Conservation (phyloP, 768 basidiomycete genomes). For the Russula olivacea region DNA sequence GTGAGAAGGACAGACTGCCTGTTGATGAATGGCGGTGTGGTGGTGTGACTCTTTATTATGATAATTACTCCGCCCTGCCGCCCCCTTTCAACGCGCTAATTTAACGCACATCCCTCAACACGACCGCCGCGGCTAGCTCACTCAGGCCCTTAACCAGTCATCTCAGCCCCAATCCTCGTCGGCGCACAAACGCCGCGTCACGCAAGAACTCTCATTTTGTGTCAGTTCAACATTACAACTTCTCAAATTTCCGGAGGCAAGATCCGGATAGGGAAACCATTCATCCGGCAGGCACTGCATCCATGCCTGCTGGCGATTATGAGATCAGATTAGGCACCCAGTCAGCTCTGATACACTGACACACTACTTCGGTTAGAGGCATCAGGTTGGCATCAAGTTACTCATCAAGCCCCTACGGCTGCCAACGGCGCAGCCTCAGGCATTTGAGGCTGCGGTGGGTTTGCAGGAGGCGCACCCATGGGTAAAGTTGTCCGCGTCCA, state of each 20-base stretch:
- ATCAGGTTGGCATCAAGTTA: no score
- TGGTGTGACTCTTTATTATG: conserved; percentile 1
- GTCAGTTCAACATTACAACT: neutral
- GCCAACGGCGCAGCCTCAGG: conserved; percentile 27
- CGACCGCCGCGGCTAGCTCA: neutral
- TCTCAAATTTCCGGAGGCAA: neutral
- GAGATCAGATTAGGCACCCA: neutral
- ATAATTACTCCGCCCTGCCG: neutral
- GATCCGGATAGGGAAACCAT: neutral
- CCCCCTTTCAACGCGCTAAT: neutral
- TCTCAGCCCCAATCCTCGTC: conserved; percentile 2
- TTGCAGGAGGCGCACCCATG: conserved; percentile 56
- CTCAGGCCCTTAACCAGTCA: neutral
- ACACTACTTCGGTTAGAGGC: neutral
- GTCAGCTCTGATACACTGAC: neutral
- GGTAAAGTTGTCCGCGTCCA: conserved; percentile 70
- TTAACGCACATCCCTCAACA: neutral
- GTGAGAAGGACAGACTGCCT: conserved; percentile 1
- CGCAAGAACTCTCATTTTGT: conserved; percentile 12
- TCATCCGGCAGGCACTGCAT: conserved; percentile 1
- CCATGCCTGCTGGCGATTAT: neutral
- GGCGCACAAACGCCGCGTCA: conserved; percentile 7
- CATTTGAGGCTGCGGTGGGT: conserved; percentile 20
- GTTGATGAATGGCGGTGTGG: neutral
- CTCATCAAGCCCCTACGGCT: conserved; percentile 34